Evolutionary conservation across 2,329 filamentous ascomycete genomes (phyloP).

Genomic region (Aspergillus persii): DNA sequence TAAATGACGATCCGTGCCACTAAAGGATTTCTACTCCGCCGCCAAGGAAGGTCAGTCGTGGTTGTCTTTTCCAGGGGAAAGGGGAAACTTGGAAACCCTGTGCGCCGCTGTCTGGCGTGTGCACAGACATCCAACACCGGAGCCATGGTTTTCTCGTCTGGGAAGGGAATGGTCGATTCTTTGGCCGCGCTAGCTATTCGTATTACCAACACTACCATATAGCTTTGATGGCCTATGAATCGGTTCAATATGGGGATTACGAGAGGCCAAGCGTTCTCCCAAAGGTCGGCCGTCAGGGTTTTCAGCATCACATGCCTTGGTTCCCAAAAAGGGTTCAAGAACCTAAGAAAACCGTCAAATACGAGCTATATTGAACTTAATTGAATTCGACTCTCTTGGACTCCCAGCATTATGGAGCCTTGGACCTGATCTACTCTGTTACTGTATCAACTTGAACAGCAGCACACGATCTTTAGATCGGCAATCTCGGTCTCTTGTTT

Average conservation of each 20-base stretch:
- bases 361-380: not conserved
- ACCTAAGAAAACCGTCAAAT: not conserved
- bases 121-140: not conserved
- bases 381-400: not conserved
- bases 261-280: not conserved
- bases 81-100: not conserved
- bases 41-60: not conserved
- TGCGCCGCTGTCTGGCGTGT: not conserved
- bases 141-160: not conserved
- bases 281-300: not conserved
- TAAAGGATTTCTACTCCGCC: not conserved
- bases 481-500: not conserved
- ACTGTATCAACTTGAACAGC: not conserved
- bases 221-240: not conserved
- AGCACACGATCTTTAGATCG: not conserved
- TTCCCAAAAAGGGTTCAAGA: not conserved
- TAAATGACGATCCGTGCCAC: not conserved
- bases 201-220: not conserved
- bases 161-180: not conserved
- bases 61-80: not conserved
- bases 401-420: not conserved
- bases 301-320: not conserved
- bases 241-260: not conserved
- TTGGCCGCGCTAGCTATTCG: not conserved
- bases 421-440: not conserved